Evolutionary conservation across 306 rosid species (phyloP).

Genomic region (Rosa rugosa): DNA sequence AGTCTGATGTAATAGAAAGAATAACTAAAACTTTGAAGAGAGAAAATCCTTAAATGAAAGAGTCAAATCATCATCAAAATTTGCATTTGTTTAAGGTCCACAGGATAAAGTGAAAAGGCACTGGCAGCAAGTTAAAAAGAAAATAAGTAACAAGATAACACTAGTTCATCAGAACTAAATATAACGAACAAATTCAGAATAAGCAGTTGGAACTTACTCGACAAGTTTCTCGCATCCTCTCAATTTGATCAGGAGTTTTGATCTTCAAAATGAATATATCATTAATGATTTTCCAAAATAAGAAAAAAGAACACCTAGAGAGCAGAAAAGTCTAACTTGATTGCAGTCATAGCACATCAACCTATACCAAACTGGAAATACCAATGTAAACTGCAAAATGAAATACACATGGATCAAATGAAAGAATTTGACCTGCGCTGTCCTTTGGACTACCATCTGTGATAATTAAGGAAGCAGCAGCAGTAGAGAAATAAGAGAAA

Average conservation of each 20-base stretch:
- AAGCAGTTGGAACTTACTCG: constrained; percentile 45
- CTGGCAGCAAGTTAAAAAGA: background rate
- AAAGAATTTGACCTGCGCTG: too few relatives aligned
- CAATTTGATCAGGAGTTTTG: constrained; percentile 68
- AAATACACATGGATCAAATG: too few relatives aligned
- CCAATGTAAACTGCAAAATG: too few relatives aligned
- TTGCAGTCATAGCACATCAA: constrained; percentile 6
- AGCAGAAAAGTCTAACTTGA: constrained; percentile 3
- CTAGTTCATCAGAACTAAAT: background rate
- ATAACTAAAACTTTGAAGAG: background rate
- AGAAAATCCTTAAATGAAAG: background rate
- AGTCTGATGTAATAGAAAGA: background rate
- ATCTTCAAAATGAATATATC: constrained; percentile 50
- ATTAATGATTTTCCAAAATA: background rate
- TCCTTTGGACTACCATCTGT: too few relatives aligned
- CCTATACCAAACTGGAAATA: constrained; percentile 44
- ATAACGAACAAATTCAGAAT: background rate
- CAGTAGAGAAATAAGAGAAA: too few relatives aligned
- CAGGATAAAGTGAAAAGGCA: background rate
- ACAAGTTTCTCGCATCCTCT: constrained; percentile 83
- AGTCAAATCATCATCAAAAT: background rate
- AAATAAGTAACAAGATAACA: background rate
- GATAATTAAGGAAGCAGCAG: too few relatives aligned
- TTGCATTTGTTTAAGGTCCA: too few relatives aligned
- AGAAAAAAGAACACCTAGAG: background rate